Evolutionary conservation across 805 yeast species (phyloP).

Genomic region (Lipomyces spencermartinsiae): DNA sequence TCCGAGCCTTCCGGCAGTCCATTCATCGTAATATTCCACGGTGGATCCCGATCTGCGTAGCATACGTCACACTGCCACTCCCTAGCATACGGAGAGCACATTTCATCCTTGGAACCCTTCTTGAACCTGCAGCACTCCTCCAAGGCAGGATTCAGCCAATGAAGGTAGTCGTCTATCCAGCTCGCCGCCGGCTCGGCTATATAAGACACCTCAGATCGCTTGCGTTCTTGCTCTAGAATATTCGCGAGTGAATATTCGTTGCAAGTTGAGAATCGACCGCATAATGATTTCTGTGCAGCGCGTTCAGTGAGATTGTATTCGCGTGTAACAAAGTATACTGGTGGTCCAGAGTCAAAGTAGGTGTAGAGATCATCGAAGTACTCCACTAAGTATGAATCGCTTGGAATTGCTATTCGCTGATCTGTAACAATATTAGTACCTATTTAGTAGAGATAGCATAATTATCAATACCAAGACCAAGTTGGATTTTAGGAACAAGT

Average conservation of each 20-base stretch:
- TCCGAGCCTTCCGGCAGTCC: constrained; percentile 81
- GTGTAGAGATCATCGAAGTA: constrained; percentile 79
- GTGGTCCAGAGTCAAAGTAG: constrained; percentile 87
- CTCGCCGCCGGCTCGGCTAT: constrained; percentile 83
- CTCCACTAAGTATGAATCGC: constrained; percentile 76
- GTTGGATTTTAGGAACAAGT: constrained; percentile 67
- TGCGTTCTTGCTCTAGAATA: constrained; percentile 81
- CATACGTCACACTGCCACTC: constrained; percentile 67
- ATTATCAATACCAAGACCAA: constrained; percentile 60
- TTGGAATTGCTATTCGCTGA: constrained; percentile 86
- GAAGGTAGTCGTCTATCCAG: constrained; percentile 91
- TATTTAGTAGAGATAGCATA: neutral
- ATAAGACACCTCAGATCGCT: constrained; percentile 66
- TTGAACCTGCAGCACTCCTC: constrained; percentile 83
- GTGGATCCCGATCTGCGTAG: constrained; percentile 61
- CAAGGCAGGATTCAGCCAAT: constrained; percentile 84
- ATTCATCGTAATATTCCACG: constrained; percentile 74
- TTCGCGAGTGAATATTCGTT: constrained; percentile 78
- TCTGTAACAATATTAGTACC: constrained; percentile 49
- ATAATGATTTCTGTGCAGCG: constrained; percentile 70
- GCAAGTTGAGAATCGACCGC: constrained; percentile 89
- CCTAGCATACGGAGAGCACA: constrained; percentile 44
- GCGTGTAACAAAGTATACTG: constrained; percentile 82
- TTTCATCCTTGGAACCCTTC: constrained; percentile 55
- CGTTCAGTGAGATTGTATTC: constrained; percentile 67